These are phyloP conservation scores for Lecanoromycetidae sp. DNA, from an alignment of 2,329 filamentous ascomycete species.

Conservation along the genomic window DNA sequence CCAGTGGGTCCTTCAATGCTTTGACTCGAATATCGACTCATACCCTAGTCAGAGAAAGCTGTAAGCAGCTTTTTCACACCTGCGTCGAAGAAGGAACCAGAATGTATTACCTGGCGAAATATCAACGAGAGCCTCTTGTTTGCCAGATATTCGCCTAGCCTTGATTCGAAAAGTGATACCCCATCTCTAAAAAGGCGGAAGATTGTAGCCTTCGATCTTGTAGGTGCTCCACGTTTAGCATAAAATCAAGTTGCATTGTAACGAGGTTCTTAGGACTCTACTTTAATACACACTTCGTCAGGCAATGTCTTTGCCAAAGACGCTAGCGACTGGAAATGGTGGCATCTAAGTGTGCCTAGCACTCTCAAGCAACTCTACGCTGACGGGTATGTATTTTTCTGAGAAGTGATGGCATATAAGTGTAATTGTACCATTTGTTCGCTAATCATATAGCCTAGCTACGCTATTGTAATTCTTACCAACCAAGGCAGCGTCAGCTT, in stretches of 20 bases:
- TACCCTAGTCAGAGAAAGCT: constrained; percentile 42
- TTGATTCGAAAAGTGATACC: constrained; percentile 15
- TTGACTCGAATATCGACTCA: too few species aligned
- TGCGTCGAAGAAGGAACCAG: constrained; percentile 67
- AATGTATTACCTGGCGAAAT: constrained; percentile 57
- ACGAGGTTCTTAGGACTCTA: constrained; percentile 62
- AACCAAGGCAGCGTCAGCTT: constrained; percentile 80
- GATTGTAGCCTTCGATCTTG: constrained; percentile 37
- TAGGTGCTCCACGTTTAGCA: constrained; percentile 19
- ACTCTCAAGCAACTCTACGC: constrained; percentile 56
- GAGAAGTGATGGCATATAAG: constrained; percentile 11
- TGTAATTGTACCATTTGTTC: too few species aligned
- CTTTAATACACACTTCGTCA: constrained; percentile 66
- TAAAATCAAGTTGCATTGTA: too few species aligned
- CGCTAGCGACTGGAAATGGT: constrained; percentile 87
- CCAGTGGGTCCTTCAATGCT: constrained; percentile 17
- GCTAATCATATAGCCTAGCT: constrained; percentile 37
- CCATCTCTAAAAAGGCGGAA: constrained; percentile 19
- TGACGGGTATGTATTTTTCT: constrained; percentile 45
- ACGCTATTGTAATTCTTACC: constrained; percentile 65
- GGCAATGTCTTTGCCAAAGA: constrained; percentile 65
- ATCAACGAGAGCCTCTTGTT: constrained; percentile 61
- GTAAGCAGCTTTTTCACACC: constrained; percentile 84
- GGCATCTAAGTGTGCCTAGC: constrained; percentile 58
- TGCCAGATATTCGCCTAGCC: constrained; percentile 50